These are phyloP conservation scores for Kwoniella botswanensis DNA, from an alignment of 768 basidiomycete species.

Conservation along the genomic window DNA sequence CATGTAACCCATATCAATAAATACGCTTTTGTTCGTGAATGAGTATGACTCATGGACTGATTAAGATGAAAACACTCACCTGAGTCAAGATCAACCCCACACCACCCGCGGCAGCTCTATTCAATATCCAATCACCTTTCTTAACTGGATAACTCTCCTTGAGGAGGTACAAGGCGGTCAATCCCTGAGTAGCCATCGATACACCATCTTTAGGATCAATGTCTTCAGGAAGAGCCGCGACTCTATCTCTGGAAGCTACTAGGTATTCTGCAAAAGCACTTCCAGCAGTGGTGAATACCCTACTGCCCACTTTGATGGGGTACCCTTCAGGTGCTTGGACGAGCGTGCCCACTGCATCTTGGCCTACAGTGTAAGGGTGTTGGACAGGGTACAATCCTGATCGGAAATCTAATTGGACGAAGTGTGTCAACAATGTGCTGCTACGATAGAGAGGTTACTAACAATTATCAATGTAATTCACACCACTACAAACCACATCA, in stretches of 20 bases:
- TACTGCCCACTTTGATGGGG: constrained; percentile 71
- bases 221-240: constrained; percentile 69
- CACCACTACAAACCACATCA: constrained; percentile 43
- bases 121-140: constrained; percentile 71
- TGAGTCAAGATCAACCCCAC: constrained; percentile 64
- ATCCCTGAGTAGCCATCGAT: constrained; percentile 71
- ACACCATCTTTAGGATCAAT: constrained; percentile 68
- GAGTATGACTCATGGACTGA: too few species aligned
- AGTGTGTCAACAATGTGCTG: not conserved
- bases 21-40: not conserved
- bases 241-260: constrained; percentile 68
- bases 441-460: not conserved
- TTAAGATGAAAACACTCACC: constrained; percentile 34
- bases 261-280: constrained; percentile 72
- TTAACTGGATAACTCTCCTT: constrained; percentile 85
- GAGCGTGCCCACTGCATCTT: constrained; percentile 78
- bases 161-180: constrained; percentile 76
- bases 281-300: constrained; percentile 64
- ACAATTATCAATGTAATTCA: constrained; percentile 73
- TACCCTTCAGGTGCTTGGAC: constrained; percentile 76
- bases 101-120: constrained; percentile 92
- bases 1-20: constrained; percentile 17
- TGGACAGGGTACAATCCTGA: constrained; percentile 61
- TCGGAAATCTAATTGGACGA: constrained; percentile 65
- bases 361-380: constrained; percentile 66